Evolutionary conservation across 2,329 filamentous ascomycete species (phyloP).

Genomic region (Botryosphaeria agaves): DNA sequence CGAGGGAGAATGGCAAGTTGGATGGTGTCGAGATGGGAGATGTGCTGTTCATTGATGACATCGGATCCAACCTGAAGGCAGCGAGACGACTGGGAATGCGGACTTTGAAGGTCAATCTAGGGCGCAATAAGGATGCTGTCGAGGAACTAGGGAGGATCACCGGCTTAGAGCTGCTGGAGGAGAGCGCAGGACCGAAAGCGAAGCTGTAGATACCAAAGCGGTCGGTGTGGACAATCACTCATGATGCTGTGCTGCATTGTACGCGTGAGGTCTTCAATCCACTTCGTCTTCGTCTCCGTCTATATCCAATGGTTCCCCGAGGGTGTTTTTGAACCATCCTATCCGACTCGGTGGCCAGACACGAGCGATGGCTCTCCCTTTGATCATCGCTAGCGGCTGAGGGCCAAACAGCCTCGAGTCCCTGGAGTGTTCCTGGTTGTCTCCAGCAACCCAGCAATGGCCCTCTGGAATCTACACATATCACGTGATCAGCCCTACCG

Average conservation of each 20-base stretch:
- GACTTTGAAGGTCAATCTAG: constrained; percentile 73
- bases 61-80: constrained; percentile 79
- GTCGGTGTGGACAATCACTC: too few relatives aligned
- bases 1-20: constrained; percentile 33
- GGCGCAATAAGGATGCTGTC: constrained; percentile 64
- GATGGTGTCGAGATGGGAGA: constrained; percentile 45
- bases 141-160: constrained; percentile 61
- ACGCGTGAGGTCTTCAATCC: too few relatives aligned
- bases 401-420: constrained; percentile 82
- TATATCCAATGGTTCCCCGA: too few relatives aligned
- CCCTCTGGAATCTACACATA: constrained; percentile 61
- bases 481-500: too few relatives aligned
- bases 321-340: background rate
- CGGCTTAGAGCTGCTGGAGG: constrained; percentile 44
- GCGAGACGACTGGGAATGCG: constrained; percentile 57
- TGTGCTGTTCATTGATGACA: constrained; percentile 80
- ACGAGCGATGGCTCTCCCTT: constrained; percentile 56
- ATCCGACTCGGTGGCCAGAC: constrained; percentile 2
- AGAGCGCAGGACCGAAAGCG: constrained; percentile 5
- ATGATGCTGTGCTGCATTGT: too few relatives aligned
- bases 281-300: too few relatives aligned
- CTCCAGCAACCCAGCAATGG: constrained; percentile 81
- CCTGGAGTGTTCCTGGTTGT: constrained; percentile 68
- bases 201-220: constrained; percentile 7
- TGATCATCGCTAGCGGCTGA: constrained; percentile 67